A percentile compares a stretch with the other conserved stretches of the same genome.
Evolutionary conservation across 257 asterid species (phyloP).

Genomic region (Anisodus tanguticus): DNA sequence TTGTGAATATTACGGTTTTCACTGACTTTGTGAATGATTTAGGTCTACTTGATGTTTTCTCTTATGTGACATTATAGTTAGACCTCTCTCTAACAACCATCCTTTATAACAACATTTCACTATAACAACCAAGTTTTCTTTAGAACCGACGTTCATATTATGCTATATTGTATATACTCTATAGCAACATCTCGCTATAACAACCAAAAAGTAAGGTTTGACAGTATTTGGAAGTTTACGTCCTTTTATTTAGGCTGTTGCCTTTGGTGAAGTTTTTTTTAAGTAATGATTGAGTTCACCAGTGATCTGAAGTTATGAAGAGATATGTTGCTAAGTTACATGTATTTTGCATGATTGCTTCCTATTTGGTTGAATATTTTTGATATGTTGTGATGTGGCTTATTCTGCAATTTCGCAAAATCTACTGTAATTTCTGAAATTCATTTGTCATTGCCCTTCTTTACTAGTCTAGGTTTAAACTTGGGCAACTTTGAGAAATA

Average conservation of each 20-base stretch:
- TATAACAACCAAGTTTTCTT: no score
- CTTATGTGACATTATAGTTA: neutral
- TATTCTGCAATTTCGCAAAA: neutral
- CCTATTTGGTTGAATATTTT: neutral
- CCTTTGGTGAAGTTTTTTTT: neutral
- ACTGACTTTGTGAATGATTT: neutral
- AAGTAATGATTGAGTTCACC: neutral
- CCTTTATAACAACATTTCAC: no score
- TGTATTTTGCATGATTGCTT: neutral
- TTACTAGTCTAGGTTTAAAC: neutral
- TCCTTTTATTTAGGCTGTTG: neutral
- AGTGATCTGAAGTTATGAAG: neutral
- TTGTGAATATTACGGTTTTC: conserved; percentile 23
- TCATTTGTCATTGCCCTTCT: neutral
- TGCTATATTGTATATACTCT: no score
- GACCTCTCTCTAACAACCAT: no score
- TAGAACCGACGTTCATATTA: no score
- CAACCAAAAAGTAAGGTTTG: no score
- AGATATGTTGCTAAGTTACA: conserved; percentile 3
- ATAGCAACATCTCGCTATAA: no score
- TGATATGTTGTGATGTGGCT: neutral
- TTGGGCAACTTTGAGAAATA: neutral
- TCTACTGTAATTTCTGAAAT: neutral
- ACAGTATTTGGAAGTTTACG: conserved; percentile 24
- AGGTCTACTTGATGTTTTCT: neutral